Base-by-base conservation (phyloP, 768 basidiomycete species). In the Suillus spraguei region DNA sequence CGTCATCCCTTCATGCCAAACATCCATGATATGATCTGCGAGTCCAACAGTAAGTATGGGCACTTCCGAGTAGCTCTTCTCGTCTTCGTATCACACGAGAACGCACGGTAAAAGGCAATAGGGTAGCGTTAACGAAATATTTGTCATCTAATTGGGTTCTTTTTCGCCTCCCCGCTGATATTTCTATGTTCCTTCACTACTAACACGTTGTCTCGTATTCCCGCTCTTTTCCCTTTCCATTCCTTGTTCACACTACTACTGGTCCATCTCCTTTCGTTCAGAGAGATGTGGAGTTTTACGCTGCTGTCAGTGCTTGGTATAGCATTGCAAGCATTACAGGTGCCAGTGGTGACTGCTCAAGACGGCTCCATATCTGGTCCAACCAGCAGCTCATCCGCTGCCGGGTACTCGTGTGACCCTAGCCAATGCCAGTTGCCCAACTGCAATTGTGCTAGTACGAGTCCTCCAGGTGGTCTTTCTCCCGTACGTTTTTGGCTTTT, bases 361-460 rank as follows among this genome's bases (percentile, higher is more conserved):
- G 88, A 89, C 63, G 88, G 88, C 24, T 64, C 67, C 4, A 77
- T 90, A n/a, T 68, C 70, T 49, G 87, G 86, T 5, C 82, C 87
- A 5, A 83, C 83, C 8, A 79, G 78, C 36, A 85, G 83, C 60
- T 44, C 81, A 10, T 72, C 71, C 6, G 85, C 89, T 36, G 85
- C 88, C 1, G 87, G 85, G 10, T 92, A 94, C 74, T 85, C 84
- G 9, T 93, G 91, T 71, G 88, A 92, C 68, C 38, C 88, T 0
- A 74, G 74, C 13, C 77, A 80, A 64, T 94, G 91, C 77, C 78
- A 85, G 76, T 80, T 92, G 6, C 91, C 91, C 0, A 76, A 79
- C 59, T 94, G 91, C 71, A 81, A 86, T 69, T 92, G 90, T 68
- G 91, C 91, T 5, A 90, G 88, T 68, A 83, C 87, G 1, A 84